These are phyloP conservation scores for Pichia exigua DNA, from an alignment of 805 yeast genomes.

Conservation along the genomic window DNA sequence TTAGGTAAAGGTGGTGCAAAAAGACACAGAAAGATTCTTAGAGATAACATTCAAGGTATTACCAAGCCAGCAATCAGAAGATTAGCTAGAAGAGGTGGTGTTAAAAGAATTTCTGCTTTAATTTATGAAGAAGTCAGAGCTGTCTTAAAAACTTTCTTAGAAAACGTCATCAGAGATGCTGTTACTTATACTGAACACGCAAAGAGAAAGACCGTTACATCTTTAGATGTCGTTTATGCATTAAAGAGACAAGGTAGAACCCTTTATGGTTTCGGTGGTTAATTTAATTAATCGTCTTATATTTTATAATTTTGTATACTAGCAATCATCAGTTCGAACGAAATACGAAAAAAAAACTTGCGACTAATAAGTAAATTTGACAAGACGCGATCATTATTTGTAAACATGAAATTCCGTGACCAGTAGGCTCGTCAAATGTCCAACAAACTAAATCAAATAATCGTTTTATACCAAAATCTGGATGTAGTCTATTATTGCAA, in stretches of 20 bases:
- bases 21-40: constrained; percentile 98
- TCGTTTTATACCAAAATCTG: no score
- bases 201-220: constrained; percentile 99
- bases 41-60: constrained; percentile 99
- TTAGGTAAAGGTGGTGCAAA: constrained; percentile 99
- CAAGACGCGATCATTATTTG: no score
- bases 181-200: constrained; percentile 99
- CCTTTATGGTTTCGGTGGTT: constrained; percentile 99
- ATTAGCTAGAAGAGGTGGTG: constrained; percentile 99
- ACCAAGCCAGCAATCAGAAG: constrained; percentile 99
- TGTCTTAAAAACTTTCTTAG: constrained; percentile 91
- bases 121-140: constrained; percentile 99
- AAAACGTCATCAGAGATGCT: constrained; percentile 97
- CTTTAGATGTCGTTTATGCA: constrained; percentile 97
- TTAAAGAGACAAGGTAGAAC: constrained; percentile 99
- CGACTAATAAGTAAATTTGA: not conserved
- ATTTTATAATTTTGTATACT: constrained; percentile 7
- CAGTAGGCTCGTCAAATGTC: not conserved
- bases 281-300: constrained; percentile 25
- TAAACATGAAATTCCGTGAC: no score
- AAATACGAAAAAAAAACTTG: not conserved
- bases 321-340: constrained; percentile 1
- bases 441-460: not conserved
- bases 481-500: not conserved
- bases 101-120: constrained; percentile 98